phyloP scores from a whole-genome alignment of 345 rosid species.

The Anacardium occidentale region DNA sequence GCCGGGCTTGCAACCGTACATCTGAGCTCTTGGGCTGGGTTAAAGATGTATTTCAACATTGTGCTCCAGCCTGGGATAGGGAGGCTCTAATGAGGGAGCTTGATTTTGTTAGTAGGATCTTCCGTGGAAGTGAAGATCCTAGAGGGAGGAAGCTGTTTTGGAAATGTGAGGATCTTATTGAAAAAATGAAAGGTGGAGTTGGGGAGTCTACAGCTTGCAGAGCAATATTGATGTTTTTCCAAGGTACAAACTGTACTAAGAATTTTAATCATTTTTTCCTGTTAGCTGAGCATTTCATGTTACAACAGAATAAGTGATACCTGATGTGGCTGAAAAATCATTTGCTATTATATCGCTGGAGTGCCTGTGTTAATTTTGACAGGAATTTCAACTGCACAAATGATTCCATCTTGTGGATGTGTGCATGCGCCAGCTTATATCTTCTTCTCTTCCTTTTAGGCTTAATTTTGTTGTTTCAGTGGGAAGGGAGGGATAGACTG shows the following conservation, averaged over 20 bases:
- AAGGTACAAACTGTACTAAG: slow-evolving; percentile 48
- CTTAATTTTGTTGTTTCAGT: not conserved
- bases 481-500: not conserved
- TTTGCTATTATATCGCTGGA: not conserved
- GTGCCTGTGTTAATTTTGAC: not conserved
- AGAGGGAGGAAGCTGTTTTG: slow-evolving; percentile 81
- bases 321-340: not conserved
- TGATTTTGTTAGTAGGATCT: slow-evolving; percentile 83
- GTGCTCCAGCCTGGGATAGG: slow-evolving; percentile 89
- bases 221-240: slow-evolving; percentile 73
- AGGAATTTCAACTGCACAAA: not conserved
- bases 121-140: slow-evolving; percentile 85
- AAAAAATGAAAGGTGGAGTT: slow-evolving; percentile 79
- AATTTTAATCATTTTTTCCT: slow-evolving; percentile 1
- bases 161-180: slow-evolving; percentile 86
- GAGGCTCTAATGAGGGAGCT: slow-evolving; percentile 86
- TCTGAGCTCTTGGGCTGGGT: slow-evolving; percentile 97
- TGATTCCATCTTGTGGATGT: not conserved
- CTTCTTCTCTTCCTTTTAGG: not conserved
- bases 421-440: not conserved
- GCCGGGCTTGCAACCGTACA: slow-evolving; percentile 85
- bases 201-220: slow-evolving; percentile 72
- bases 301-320: not conserved
- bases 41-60: slow-evolving; percentile 92
- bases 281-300: not conserved